A percentile compares a stretch with the other conserved stretches of the same genome.
Evolutionary conservation across 805 yeast genomes (phyloP).

Genomic region (Danielia reshetovae): DNA sequence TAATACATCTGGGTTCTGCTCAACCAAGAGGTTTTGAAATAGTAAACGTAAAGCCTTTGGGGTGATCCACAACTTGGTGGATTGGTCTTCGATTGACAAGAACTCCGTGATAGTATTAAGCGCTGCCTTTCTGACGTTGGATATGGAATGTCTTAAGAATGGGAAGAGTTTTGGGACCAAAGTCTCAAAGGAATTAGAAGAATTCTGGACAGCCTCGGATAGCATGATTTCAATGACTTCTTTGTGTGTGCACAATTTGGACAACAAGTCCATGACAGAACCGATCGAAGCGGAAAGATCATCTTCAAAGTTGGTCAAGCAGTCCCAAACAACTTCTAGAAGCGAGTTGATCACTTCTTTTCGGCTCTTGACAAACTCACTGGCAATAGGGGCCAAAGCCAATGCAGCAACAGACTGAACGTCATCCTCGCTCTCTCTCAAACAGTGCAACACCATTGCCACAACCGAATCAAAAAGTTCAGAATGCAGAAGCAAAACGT

Average conservation of each 20-base stretch:
- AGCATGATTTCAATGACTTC: constrained; percentile 73
- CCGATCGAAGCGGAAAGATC: constrained; percentile 95
- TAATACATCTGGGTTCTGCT: constrained; percentile 76
- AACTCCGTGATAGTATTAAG: constrained; percentile 77
- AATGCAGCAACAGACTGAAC: constrained; percentile 97
- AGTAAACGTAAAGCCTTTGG: constrained; percentile 68
- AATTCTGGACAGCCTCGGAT: constrained; percentile 48
- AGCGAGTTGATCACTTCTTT: constrained; percentile 46
- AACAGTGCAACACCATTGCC: constrained; percentile 81
- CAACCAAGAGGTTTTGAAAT: constrained; percentile 84
- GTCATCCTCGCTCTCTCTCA: constrained; percentile 79
- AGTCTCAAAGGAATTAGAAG: constrained; percentile 57
- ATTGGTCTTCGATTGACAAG: constrained; percentile 50
- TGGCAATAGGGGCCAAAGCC: constrained; percentile 83
- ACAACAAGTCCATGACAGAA: constrained; percentile 89
- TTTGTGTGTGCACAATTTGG: constrained; percentile 78
- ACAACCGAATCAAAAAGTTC: constrained; percentile 67
- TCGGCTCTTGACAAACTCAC: constrained; percentile 72
- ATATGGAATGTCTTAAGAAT: constrained; percentile 87
- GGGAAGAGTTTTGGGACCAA: constrained; percentile 92
- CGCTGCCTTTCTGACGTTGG: constrained; percentile 87
- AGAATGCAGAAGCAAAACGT: constrained; percentile 58
- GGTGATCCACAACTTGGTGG: constrained; percentile 68
- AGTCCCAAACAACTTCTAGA: constrained; percentile 81
- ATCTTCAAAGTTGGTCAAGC: constrained; percentile 78